A percentile compares a stretch with the other conserved stretches of the same genome.
Conservation (phyloP, 2,329 filamentous ascomycete genomes). For the Fusarium foetens region DNA sequence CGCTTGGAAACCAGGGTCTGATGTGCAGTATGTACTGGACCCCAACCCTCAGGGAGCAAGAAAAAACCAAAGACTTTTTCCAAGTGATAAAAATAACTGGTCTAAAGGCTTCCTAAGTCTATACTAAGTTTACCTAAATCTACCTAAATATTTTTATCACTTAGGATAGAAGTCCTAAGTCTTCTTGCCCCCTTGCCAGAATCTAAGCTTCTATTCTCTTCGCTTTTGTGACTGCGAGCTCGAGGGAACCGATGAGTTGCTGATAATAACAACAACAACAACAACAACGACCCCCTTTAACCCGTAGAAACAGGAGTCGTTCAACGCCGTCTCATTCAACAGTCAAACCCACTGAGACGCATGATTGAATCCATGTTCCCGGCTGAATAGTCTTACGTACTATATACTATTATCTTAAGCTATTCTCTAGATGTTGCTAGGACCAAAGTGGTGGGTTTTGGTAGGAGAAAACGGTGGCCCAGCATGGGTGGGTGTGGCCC, state of each 20-base stretch:
- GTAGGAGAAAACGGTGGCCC: slow-evolving; percentile 32
- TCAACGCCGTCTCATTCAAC: slow-evolving; percentile 9
- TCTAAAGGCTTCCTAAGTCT: background rate
- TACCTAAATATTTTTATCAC: background rate
- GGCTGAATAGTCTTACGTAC: slow-evolving; percentile 6
- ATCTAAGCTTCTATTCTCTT: slow-evolving; percentile 11
- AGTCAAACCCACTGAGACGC: slow-evolving; percentile 10
- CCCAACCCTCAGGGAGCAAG: background rate
- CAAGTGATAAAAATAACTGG: background rate
- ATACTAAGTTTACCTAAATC: background rate
- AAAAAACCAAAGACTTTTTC: background rate
- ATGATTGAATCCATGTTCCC: slow-evolving; percentile 26
- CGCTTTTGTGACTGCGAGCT: slow-evolving; percentile 14
- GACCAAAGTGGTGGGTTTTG: slow-evolving; percentile 5
- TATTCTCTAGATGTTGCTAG: slow-evolving; percentile 10
- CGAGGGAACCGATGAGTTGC: slow-evolving; percentile 8
- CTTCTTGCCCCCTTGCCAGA: background rate
- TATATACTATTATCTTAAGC: slow-evolving; percentile 2
- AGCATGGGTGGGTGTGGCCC: slow-evolving; percentile 2
- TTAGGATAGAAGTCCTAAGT: background rate
- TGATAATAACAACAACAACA: background rate
- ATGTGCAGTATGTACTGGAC: background rate
- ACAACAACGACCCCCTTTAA: background rate
- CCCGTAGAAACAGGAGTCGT: background rate
- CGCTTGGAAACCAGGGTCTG: slow-evolving; percentile 7